Conservation (phyloP, 2,329 filamentous ascomycete species). For the Lecanicillium sp. region DNA sequence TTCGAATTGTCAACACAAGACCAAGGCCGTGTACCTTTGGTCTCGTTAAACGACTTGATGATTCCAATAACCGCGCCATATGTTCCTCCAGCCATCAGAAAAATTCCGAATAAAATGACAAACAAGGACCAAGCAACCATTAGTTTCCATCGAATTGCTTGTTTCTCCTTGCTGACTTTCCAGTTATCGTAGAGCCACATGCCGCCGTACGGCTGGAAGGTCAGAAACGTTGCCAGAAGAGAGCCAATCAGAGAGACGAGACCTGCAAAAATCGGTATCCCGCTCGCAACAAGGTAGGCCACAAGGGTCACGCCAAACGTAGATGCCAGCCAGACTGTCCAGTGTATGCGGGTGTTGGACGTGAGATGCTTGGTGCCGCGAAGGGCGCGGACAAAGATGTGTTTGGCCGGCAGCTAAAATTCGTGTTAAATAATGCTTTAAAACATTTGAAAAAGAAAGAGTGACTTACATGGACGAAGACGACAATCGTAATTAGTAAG, state of each 20-base stretch:
- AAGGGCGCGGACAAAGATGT: slow-evolving; percentile 29
- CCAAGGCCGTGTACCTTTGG: slow-evolving; percentile 39
- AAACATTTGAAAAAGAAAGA: slow-evolving; percentile 17
- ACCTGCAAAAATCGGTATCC: slow-evolving; percentile 27
- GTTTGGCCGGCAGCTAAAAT: slow-evolving; percentile 23
- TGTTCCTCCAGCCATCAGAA: slow-evolving; percentile 31
- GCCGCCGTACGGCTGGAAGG: slow-evolving; percentile 24
- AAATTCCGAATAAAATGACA: slow-evolving; percentile 25
- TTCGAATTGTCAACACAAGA: slow-evolving; percentile 39
- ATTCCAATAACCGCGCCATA: slow-evolving; percentile 41
- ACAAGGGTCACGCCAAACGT: slow-evolving; percentile 20
- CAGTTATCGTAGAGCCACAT: slow-evolving; percentile 27
- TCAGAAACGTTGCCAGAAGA: slow-evolving; percentile 26
- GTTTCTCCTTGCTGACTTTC: slow-evolving; percentile 17
- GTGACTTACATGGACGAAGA: slow-evolving; percentile 19
- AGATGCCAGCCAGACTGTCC: slow-evolving; percentile 26
- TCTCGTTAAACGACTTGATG: slow-evolving; percentile 40
- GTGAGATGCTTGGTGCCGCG: slow-evolving; percentile 27
- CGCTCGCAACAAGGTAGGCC: slow-evolving; percentile 22
- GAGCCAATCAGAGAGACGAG: slow-evolving; percentile 22
- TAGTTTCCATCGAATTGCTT: slow-evolving; percentile 10
- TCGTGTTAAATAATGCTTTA: slow-evolving; percentile 27
- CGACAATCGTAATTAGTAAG: slow-evolving; percentile 15
- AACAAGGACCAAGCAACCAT: slow-evolving; percentile 18
- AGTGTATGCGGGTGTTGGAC: slow-evolving; percentile 24